Percentiles rank a stretch among this genome's conserved stretches.
Conservation (phyloP, 2,329 filamentous ascomycete species). For the Cordyceps farinosa region DNA sequence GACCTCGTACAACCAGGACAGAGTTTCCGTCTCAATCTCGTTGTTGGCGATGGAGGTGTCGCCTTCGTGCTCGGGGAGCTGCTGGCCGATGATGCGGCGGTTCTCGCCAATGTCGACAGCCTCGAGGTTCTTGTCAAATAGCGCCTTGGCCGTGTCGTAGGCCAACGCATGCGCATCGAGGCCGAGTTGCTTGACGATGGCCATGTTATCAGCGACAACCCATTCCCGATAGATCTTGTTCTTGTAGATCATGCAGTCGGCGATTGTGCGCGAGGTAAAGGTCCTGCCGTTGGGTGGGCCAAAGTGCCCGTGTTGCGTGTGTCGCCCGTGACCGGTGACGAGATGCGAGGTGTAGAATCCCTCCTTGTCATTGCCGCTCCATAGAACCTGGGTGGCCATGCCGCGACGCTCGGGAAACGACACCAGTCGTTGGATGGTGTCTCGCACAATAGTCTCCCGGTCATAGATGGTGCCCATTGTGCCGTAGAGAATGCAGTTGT, state of each 20-base stretch:
- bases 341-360: constrained; percentile 14
- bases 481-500: constrained; percentile 15
- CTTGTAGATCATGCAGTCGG: constrained; percentile 14
- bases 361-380: constrained; percentile 1
- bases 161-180: background rate
- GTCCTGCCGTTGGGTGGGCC: constrained; percentile 6
- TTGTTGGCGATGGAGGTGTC: background rate
- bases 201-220: constrained; percentile 14
- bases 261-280: constrained; percentile 3
- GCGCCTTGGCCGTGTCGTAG: background rate
- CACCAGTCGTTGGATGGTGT: constrained; percentile 14
- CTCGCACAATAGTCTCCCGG: constrained; percentile 10
- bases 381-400: constrained; percentile 9
- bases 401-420: constrained; percentile 7
- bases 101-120: constrained; percentile 14
- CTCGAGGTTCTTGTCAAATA: constrained; percentile 6
- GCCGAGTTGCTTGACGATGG: constrained; percentile 10
- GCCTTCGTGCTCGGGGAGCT: background rate
- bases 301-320: constrained; percentile 11
- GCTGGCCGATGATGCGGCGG: constrained; percentile 3
- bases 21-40: constrained; percentile 13
- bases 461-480: constrained; percentile 14
- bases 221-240: constrained; percentile 14
- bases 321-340: constrained; percentile 3
- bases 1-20: constrained; percentile 1